phyloP scores from a whole-genome alignment of 1,139 yeast species.

The Pichia sp. region DNA sequence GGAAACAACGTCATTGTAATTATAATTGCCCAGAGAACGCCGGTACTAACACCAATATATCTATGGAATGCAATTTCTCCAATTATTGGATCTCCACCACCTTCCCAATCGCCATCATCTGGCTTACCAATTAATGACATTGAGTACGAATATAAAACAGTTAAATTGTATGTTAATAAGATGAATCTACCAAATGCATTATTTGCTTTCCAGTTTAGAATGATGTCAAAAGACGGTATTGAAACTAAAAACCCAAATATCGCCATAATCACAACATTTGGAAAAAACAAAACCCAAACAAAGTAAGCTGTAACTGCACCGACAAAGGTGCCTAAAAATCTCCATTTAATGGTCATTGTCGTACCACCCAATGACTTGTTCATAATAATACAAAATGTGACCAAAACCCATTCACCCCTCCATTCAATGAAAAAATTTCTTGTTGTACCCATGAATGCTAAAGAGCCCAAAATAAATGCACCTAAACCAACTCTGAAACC shows the following conservation, averaged over 20 bases:
- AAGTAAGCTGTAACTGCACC: slow-evolving; percentile 61
- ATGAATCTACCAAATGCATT: slow-evolving; percentile 69
- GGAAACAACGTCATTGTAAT: slow-evolving; percentile 64
- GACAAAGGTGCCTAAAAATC: slow-evolving; percentile 66
- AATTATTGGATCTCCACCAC: slow-evolving; percentile 62
- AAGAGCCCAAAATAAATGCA: slow-evolving; percentile 55
- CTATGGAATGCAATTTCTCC: slow-evolving; percentile 78
- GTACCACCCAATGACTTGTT: slow-evolving; percentile 86
- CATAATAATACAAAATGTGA: slow-evolving; percentile 78
- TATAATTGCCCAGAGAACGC: slow-evolving; percentile 70
- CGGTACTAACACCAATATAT: slow-evolving; percentile 63
- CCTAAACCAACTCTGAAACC: slow-evolving; percentile 79
- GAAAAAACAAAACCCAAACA: slow-evolving; percentile 54
- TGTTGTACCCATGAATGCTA: slow-evolving; percentile 60
- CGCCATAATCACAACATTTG: slow-evolving; percentile 49
- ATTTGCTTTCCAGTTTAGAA: slow-evolving; percentile 57
- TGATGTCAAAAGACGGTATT: slow-evolving; percentile 60
- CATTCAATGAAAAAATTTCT: slow-evolving; percentile 51
- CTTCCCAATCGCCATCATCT: slow-evolving; percentile 49
- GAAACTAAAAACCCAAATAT: slow-evolving; percentile 55
- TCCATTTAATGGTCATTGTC: slow-evolving; percentile 68
- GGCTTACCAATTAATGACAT: slow-evolving; percentile 49
- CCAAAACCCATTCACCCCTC: slow-evolving; percentile 83
- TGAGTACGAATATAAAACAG: slow-evolving; percentile 71
- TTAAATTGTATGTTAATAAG: slow-evolving; percentile 68